These are phyloP conservation scores for Pterocarpus macrocarpus DNA, from an alignment of 306 rosid species.

Conservation along the genomic window DNA sequence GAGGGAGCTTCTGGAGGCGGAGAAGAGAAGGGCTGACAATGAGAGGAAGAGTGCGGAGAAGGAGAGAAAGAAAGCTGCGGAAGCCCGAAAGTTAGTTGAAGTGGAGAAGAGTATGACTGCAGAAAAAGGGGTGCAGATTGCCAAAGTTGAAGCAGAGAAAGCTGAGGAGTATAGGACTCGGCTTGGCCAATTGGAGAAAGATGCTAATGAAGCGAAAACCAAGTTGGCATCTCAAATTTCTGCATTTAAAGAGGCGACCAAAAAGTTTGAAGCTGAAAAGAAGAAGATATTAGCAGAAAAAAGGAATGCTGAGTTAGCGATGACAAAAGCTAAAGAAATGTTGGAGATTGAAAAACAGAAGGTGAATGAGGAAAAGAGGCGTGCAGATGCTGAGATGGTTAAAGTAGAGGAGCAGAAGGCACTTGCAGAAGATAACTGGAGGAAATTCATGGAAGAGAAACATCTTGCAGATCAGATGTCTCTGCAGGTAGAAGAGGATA, in stretches of 20 bases:
- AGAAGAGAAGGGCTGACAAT: constrained; percentile 65
- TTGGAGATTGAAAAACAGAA: constrained; percentile 61
- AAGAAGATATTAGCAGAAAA: constrained; percentile 62
- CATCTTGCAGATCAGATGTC: constrained; percentile 61
- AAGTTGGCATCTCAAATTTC: constrained; percentile 60
- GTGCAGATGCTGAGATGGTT: constrained; percentile 55
- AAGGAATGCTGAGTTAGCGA: constrained; percentile 60
- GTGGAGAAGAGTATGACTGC: constrained; percentile 59
- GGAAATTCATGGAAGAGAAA: constrained; percentile 67
- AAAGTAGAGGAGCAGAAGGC: constrained; percentile 62
- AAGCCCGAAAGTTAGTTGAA: constrained; percentile 58
- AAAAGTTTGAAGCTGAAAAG: constrained; percentile 64
- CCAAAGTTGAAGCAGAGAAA: constrained; percentile 60
- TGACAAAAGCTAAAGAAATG: constrained; percentile 63
- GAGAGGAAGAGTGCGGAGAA: constrained; percentile 65
- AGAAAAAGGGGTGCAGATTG: constrained; percentile 52
- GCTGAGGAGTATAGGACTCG: constrained; percentile 58
- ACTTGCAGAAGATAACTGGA: constrained; percentile 64
- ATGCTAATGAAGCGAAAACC: constrained; percentile 56
- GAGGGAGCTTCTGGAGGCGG: constrained; percentile 62
- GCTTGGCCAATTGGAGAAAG: constrained; percentile 62
- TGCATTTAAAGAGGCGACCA: constrained; percentile 57
- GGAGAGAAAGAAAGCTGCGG: constrained; percentile 63
- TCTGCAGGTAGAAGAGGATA: constrained; percentile 62
- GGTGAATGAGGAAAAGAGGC: constrained; percentile 55